Evolutionary conservation across 2,329 filamentous ascomycete species (phyloP), one percentile per base, ranked within the genome.

Genomic region (Capronia coronata): DNA sequence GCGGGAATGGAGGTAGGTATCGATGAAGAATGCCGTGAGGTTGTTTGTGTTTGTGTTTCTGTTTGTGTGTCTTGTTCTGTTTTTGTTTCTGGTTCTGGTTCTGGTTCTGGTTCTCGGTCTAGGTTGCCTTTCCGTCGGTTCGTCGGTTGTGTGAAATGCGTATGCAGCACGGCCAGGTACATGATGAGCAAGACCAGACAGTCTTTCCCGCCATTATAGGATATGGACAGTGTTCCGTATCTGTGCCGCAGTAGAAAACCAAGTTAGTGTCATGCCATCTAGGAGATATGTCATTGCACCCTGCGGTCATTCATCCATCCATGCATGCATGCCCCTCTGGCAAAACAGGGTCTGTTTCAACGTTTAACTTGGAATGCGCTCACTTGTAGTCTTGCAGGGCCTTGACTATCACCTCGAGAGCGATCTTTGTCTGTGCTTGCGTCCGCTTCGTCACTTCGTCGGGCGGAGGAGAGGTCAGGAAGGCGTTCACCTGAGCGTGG

Each of bases 121-220:
- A 35, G 4, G 21, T 32, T 27, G 35, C 32, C 42, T 34, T 47
- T 25, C 10, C 37, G 42, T 35, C 44, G 39, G 38, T 46, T 49
- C 25, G 41, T 42, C 14, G 41, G 42, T 13, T 34, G 48, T 22
- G 46, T 65, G 61, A 56, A 62, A 54, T 62, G 60, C 43, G 64
- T 63, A 56, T 72, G 64, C 1, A 83, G 67, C 16, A 74, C 74
- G 54, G 84, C 83, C 59, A 97, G 82, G 64, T 95, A 87, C 57
- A 97, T 75, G 62, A 96, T 78, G 5, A 97, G 76, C 14, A 97
- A 81, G 46, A 97, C 90, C 14, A 97, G 84, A 63, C 91, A 97
- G 75, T 97, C 93, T 68, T 98, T 98, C 54, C 93, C 93, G 64
- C 93, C 93, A 62, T 98, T 98, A 71, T 96, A 98, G 49, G 91